Conservation (phyloP, 441 rosid species). For the Adansonia grandidieri region DNA sequence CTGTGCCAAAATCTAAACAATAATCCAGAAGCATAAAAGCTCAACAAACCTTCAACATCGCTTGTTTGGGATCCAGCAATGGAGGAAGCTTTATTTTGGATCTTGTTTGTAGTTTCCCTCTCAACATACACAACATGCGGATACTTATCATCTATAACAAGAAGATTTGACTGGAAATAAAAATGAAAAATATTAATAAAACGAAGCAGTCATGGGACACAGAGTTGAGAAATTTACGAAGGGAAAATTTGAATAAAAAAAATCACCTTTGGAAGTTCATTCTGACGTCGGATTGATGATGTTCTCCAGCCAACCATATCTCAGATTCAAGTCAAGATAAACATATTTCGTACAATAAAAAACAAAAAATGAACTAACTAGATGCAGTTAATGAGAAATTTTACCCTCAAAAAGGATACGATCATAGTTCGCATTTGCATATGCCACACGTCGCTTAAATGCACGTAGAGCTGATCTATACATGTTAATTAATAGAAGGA, state of each 20-base stretch:
- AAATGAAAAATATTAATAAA: slow-evolving; percentile 12
- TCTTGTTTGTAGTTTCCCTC: slow-evolving; percentile 34
- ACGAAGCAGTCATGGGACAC: neutral
- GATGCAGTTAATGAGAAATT: slow-evolving; percentile 20
- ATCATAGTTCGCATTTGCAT: slow-evolving; percentile 87
- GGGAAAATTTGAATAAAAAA: neutral
- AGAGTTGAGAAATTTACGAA: neutral
- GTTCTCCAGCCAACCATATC: slow-evolving; percentile 98
- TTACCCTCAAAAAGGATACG: slow-evolving; percentile 61
- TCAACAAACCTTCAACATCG: slow-evolving; percentile 74
- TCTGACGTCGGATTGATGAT: slow-evolving; percentile 83
- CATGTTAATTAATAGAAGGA: slow-evolving; percentile 36
- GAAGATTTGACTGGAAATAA: slow-evolving; percentile 67
- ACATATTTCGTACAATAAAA: slow-evolving; percentile 26
- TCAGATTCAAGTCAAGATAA: slow-evolving; percentile 48
- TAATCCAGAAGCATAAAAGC: slow-evolving; percentile 22
- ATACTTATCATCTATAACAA: slow-evolving; percentile 65
- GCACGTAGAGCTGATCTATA: slow-evolving; percentile 82
- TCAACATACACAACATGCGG: slow-evolving; percentile 78
- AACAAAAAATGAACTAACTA: slow-evolving; percentile 22
- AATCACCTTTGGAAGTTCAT: slow-evolving; percentile 80
- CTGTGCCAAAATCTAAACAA: neutral
- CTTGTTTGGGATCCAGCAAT: slow-evolving; percentile 38
- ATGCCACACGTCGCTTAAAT: slow-evolving; percentile 88
- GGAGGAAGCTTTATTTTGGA: slow-evolving; percentile 35